phyloP scores from a whole-genome alignment of 2,329 filamentous ascomycete species.

The Talaromyces sp. region DNA sequence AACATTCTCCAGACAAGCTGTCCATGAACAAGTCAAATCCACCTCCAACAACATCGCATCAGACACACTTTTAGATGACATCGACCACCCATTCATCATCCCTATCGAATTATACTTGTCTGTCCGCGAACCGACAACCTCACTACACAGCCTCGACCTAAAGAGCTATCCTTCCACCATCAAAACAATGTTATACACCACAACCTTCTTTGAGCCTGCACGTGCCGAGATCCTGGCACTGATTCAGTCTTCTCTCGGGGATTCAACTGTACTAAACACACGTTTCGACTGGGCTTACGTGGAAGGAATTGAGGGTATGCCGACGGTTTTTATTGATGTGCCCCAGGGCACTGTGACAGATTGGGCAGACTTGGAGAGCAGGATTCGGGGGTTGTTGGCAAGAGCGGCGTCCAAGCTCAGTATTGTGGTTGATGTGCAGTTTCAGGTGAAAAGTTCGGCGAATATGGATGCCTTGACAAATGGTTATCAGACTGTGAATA shows the following conservation, averaged over 20 bases:
- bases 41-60: background rate
- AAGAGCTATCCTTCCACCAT: background rate
- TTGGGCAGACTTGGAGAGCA: conserved; percentile 5
- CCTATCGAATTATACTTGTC: conserved; percentile 7
- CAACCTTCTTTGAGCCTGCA: background rate
- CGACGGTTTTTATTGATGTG: conserved; percentile 5
- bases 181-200: background rate
- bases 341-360: background rate
- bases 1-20: background rate
- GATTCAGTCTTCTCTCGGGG: background rate
- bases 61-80: background rate
- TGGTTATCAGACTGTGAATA: background rate
- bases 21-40: background rate
- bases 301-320: background rate
- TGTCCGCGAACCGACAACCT: background rate
- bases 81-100: conserved; percentile 1
- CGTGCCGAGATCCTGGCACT: background rate
- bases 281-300: background rate
- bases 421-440: conserved; percentile 1
- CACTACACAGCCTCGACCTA: background rate
- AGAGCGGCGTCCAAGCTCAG: background rate
- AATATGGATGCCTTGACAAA: no score
- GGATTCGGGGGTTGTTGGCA: background rate
- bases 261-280: background rate
- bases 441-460: background rate